Conservation (phyloP, 208 protist genomes). For the Herpetomonas samuelpessoai region DNA sequence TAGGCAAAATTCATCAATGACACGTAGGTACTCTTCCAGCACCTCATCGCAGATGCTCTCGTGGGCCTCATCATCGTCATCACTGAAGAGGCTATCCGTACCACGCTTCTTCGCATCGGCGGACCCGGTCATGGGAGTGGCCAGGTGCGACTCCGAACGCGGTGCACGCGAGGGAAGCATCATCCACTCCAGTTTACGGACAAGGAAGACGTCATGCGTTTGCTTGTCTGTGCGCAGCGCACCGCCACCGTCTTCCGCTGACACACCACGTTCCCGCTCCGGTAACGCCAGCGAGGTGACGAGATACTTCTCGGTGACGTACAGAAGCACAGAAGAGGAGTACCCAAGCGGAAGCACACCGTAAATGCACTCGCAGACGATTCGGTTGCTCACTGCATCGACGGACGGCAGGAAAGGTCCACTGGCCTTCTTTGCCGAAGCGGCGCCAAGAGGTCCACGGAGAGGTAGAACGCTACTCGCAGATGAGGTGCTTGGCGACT, state of each 20-base stretch:
- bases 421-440: no score
- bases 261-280: background rate
- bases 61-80: slow-evolving; percentile 10
- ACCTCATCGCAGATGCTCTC: slow-evolving; percentile 29
- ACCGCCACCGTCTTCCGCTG: background rate
- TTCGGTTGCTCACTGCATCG: slow-evolving; percentile 14
- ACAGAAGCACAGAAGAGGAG: slow-evolving; percentile 52
- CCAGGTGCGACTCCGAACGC: background rate
- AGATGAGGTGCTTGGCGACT: no score
- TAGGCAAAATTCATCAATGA: slow-evolving; percentile 56
- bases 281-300: slow-evolving; percentile 26
- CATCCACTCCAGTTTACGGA: slow-evolving; percentile 51
- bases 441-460: no score
- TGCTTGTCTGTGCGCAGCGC: slow-evolving; percentile 1
- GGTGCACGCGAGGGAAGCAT: slow-evolving; percentile 23
- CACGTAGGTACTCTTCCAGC: slow-evolving; percentile 39
- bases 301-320: slow-evolving; percentile 39
- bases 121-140: slow-evolving; percentile 8
- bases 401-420: background rate
- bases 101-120: background rate
- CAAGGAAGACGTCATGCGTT: slow-evolving; percentile 45
- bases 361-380: slow-evolving; percentile 62
- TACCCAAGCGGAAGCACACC: slow-evolving; percentile 58
- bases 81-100: slow-evolving; percentile 3
- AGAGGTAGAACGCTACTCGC: no score